Percentiles rank a stretch among this genome's conserved stretches.
These are phyloP conservation scores for Diaporthe citri DNA, from an alignment of 2,329 filamentous ascomycete genomes.

Conservation along the genomic window DNA sequence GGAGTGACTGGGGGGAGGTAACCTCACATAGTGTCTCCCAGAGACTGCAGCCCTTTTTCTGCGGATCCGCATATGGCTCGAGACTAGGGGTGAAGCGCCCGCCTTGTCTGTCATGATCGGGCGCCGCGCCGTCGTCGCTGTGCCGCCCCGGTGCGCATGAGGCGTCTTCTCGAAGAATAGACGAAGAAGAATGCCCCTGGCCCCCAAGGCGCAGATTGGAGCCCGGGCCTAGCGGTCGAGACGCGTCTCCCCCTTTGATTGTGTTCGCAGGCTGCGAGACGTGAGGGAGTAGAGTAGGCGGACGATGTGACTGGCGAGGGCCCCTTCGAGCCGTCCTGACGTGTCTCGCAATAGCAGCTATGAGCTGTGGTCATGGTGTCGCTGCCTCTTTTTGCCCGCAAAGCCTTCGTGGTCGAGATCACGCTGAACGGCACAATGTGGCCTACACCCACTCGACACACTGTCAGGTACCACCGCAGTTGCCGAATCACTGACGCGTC, in stretches of 20 bases:
- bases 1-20: not conserved
- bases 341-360: not conserved
- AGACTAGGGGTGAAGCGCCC: not conserved
- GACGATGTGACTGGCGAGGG: not conserved
- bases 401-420: not conserved
- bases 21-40: not conserved
- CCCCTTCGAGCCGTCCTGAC: not conserved
- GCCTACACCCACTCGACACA: not conserved
- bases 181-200: not conserved
- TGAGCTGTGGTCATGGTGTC: not conserved
- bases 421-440: not conserved
- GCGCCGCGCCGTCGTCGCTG: not conserved
- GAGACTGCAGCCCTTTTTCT: not conserved
- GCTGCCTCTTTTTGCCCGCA: not conserved
- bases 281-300: not conserved
- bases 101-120: not conserved
- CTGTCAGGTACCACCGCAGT: not conserved
- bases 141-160: not conserved
- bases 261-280: not conserved
- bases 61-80: not conserved
- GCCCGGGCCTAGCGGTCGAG: slow-evolving; percentile 12
- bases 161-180: slow-evolving; percentile 16
- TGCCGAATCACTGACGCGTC: slow-evolving; percentile 26
- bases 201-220: slow-evolving; percentile 25
- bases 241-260: not conserved